phyloP scores from a whole-genome alignment of 1,284 basidiomycete genomes.

The Blastosporella zonata region DNA sequence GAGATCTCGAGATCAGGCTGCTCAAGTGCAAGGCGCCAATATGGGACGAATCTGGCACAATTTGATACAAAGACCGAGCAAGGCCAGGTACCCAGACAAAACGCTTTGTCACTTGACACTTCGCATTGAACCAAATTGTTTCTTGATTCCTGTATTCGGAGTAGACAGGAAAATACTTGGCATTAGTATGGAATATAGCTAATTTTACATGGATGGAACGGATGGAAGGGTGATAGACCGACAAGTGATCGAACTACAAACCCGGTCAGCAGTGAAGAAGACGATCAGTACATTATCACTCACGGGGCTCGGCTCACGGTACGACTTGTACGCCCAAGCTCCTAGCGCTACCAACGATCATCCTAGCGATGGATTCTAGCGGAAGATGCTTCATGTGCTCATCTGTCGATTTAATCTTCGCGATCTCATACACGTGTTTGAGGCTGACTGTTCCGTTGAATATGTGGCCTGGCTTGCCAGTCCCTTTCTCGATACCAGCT shows the following conservation, averaged over 20 bases:
- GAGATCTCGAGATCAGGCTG: conserved; percentile 3
- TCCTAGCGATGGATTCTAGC: conserved; percentile 84
- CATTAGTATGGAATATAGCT: conserved; percentile 19
- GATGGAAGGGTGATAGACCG: conserved; percentile 12
- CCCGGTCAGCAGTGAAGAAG: conserved; percentile 11
- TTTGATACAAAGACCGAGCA: too few species aligned
- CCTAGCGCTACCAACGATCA: conserved; percentile 81
- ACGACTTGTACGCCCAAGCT: conserved; percentile 87
- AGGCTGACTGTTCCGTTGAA: conserved; percentile 81
- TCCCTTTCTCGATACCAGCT: conserved; percentile 88
- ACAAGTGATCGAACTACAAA: conserved; percentile 8
- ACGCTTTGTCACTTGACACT: not conserved
- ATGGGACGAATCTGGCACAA: not conserved
- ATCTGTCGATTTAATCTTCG: conserved; percentile 94
- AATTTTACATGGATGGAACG: conserved; percentile 20
- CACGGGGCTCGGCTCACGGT: conserved; percentile 48
- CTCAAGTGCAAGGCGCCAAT: not conserved
- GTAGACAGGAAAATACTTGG: conserved; percentile 13
- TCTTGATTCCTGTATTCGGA: conserved; percentile 15
- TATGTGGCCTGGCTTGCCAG: conserved; percentile 77
- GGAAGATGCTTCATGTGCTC: conserved; percentile 82
- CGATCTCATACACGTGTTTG: conserved; percentile 99
- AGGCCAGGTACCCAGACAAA: too few species aligned
- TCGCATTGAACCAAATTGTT: conserved; percentile 8
- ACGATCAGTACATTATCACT: conserved; percentile 12